These are phyloP conservation scores for Zostera marina DNA, from an alignment of 116 monocot species.

Conservation along the genomic window DNA sequence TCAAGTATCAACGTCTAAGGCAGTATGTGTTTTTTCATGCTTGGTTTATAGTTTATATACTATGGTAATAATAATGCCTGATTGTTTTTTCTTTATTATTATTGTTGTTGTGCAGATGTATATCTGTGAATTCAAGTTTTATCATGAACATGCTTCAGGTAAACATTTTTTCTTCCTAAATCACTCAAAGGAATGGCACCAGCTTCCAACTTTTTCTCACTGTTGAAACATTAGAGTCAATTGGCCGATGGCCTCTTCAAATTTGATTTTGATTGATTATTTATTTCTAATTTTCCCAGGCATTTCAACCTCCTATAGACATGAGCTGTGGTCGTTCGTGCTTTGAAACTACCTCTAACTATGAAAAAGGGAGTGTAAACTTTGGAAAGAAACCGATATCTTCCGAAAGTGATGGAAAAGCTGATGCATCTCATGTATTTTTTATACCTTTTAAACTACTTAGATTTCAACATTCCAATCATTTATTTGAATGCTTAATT, in stretches of 20 bases:
- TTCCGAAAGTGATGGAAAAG: background rate
- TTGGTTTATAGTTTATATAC: background rate
- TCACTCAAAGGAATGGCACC: background rate
- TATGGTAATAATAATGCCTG: too few species aligned
- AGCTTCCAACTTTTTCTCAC: background rate
- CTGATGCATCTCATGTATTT: background rate
- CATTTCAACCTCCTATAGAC: conserved; percentile 91
- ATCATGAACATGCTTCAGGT: conserved; percentile 97
- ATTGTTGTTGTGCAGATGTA: conserved; percentile 51
- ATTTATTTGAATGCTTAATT: background rate
- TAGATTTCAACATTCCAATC: background rate
- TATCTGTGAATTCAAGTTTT: conserved; percentile 63
- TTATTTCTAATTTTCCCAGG: conserved; percentile 23
- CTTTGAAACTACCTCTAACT: background rate
- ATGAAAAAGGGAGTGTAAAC: background rate
- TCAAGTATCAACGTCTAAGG: conserved; percentile 43
- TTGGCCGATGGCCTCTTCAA: background rate
- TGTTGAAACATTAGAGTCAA: background rate
- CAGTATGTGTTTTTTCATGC: conserved; percentile 18
- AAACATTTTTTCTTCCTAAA: background rate
- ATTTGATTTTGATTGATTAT: background rate
- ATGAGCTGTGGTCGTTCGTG: conserved; percentile 29
- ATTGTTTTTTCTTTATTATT: too few species aligned
- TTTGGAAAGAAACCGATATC: background rate
- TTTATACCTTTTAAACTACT: conserved; percentile 1